phyloP scores from a whole-genome alignment of 2,329 filamentous ascomycete genomes.

The Chrysoporthe puriensis region DNA sequence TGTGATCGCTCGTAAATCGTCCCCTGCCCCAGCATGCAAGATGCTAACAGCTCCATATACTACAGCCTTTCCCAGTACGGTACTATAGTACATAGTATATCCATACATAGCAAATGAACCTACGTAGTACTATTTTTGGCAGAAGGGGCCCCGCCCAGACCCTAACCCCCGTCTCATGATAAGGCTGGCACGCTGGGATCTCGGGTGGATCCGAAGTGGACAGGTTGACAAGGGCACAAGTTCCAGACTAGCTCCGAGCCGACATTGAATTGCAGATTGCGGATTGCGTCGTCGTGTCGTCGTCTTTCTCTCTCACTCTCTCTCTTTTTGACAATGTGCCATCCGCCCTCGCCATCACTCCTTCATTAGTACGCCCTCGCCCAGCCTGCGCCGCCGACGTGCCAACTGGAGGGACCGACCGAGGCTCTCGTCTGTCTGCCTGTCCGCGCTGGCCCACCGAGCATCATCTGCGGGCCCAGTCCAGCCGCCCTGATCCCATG shows the following conservation, averaged over 20 bases:
- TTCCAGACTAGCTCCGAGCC: conserved; percentile 5
- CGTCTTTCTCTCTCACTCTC: not conserved
- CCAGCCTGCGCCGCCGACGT: not conserved
- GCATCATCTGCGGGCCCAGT: not conserved
- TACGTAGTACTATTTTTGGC: not conserved
- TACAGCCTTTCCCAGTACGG: too few relatives aligned
- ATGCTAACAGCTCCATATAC: too few relatives aligned
- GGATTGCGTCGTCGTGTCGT: conserved; percentile 2
- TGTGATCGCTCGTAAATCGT: too few relatives aligned
- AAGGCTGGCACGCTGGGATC: not conserved
- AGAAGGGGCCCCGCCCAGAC: not conserved
- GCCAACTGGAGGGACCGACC: too few relatives aligned
- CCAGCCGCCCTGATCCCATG: conserved; percentile 3
- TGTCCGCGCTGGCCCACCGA: not conserved
- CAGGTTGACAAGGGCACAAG: conserved; percentile 1
- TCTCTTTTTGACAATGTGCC: not conserved
- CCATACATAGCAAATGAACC: too few relatives aligned
- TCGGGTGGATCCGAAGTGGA: conserved; percentile 16
- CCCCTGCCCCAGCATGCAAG: too few relatives aligned
- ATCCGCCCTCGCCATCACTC: not conserved
- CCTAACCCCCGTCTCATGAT: conserved; percentile 1
- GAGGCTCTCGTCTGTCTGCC: too few relatives aligned
- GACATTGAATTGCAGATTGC: conserved; percentile 5
- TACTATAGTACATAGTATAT: too few relatives aligned
- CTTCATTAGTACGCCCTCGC: not conserved